Percentiles rank a stretch among this genome's conserved stretches.
phyloP scores from a whole-genome alignment of 2,329 filamentous ascomycete species.

The Colletotrichum tabaci region DNA sequence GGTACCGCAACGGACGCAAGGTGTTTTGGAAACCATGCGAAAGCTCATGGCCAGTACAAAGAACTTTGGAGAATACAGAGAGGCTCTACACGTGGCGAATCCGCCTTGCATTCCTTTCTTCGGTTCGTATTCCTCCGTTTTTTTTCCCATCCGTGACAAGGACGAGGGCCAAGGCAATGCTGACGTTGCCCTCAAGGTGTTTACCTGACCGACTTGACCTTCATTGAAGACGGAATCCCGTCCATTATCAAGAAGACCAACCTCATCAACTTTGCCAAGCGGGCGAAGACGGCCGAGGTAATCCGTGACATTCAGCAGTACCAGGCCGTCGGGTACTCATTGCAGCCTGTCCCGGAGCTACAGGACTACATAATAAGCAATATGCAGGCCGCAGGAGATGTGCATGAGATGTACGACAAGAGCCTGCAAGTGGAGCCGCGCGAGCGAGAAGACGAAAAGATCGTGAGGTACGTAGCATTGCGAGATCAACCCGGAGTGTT shows the following conservation, averaged over 20 bases:
- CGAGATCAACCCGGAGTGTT: conserved; percentile 47
- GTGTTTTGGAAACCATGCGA: conserved; percentile 90
- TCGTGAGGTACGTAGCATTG: conserved; percentile 84
- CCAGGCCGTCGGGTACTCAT: conserved; percentile 95
- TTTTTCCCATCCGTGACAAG: neutral
- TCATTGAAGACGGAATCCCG: conserved; percentile 98
- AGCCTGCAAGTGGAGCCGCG: conserved; percentile 93
- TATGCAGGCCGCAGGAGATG: conserved; percentile 94
- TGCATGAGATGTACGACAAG: conserved; percentile 99
- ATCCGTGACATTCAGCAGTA: conserved; percentile 99
- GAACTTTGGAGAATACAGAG: conserved; percentile 97
- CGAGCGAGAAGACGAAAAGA: conserved; percentile 98
- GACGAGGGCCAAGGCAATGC: neutral
- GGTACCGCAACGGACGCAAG: conserved; percentile 87
- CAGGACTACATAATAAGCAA: conserved; percentile 98
- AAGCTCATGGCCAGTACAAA: conserved; percentile 96
- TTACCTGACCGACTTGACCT: conserved; percentile 96
- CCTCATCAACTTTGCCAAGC: conserved; percentile 98
- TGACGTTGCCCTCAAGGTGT: conserved; percentile 72
- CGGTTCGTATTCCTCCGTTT: conserved; percentile 68
- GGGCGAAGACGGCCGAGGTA: conserved; percentile 97
- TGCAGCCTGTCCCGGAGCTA: conserved; percentile 90
- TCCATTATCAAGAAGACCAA: conserved; percentile 97
- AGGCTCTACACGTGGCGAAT: conserved; percentile 91
- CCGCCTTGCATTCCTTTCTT: conserved; percentile 99